Conservation (phyloP, 371 early-diverging fungal species). For the Lichtheimia corymbifera region DNA sequence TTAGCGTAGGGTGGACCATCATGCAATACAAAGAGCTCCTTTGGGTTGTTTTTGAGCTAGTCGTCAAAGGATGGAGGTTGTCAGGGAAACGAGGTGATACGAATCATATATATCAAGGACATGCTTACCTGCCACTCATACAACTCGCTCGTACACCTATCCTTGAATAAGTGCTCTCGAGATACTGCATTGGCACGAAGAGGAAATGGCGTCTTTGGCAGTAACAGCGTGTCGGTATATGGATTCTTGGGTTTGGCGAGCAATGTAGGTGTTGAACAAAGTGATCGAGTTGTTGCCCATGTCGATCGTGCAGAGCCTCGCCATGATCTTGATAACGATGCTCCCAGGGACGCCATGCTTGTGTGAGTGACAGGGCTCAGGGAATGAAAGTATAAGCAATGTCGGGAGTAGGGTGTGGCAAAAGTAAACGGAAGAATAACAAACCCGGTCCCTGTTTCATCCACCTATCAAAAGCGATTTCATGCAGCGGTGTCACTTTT, state of each 20-base stretch:
- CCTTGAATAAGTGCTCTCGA: conserved; percentile 61
- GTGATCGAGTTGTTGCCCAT: not conserved
- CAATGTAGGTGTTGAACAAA: not conserved
- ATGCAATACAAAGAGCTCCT: conserved; percentile 79
- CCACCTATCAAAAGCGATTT: no score
- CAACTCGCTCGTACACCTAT: conserved; percentile 68
- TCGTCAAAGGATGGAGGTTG: not conserved
- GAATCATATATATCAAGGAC: not conserved
- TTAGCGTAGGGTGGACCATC: conserved; percentile 99
- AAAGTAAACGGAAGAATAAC: no score
- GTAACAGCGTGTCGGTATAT: conserved; percentile 64
- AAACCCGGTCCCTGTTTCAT: no score
- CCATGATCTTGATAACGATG: no score
- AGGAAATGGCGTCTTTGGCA: conserved; percentile 77
- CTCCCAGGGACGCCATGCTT: no score
- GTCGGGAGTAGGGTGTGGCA: no score
- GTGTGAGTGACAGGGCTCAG: no score
- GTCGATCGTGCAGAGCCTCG: no score
- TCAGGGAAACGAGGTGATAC: no score
- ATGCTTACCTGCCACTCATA: conserved; percentile 75
- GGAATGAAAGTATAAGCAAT: no score
- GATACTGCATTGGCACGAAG: conserved; percentile 69
- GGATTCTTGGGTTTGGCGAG: conserved; percentile 25
- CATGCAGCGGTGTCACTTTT: no score
- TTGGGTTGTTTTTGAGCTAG: conserved; percentile 62